Evolutionary conservation across 768 basidiomycete genomes (phyloP), one percentile per base, ranked within the genome.

Genomic region (Symmetrospora coprosmae): DNA sequence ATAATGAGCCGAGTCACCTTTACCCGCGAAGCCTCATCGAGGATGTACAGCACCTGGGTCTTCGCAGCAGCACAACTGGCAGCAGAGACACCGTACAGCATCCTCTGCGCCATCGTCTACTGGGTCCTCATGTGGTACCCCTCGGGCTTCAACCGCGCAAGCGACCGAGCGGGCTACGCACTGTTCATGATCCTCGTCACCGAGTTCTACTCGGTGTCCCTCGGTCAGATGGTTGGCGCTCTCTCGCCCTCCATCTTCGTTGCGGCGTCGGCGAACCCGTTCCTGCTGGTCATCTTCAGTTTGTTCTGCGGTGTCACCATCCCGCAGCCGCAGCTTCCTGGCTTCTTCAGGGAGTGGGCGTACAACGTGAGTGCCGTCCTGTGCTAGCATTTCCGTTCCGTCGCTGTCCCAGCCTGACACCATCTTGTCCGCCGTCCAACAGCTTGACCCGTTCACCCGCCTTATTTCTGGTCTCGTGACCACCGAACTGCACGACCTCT

Each of bases 231-330:
- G 38, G 75, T 91, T 39, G 86, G 82, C 19, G 81, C 87, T 1
- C 72, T 87, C 17, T 82, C 82, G 1, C 86, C 87, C 0, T 80
- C 82, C 45, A 78, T 89, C 50, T 81, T 84, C 68, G 80, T 86
- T 37, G 86, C 86, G 9, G 84, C 84, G 5, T 73, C 88, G 56
- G 83, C 82, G 74, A 87, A 85, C 70, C 86, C 87, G 1, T 83
- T 86, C 76, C 62, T 87, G 47, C 74, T 77, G 40, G 72, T 72
- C 40, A 60, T 66, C 21, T 48, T 49, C 52, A 73, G 79, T 3
- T 78, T 81, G 16, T 87, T 87, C 78, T 86, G 84, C 66, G 87
- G 87, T 69, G 84, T 87, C 16, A 83, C 83, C 1, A 80, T 87
- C 55, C 85, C 84, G 0, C 82, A 78, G 60, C 79, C 81, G 0